These are phyloP conservation scores for Aspergillus cavernicola DNA, from an alignment of 495 filamentous ascomycete species.

Conservation along the genomic window DNA sequence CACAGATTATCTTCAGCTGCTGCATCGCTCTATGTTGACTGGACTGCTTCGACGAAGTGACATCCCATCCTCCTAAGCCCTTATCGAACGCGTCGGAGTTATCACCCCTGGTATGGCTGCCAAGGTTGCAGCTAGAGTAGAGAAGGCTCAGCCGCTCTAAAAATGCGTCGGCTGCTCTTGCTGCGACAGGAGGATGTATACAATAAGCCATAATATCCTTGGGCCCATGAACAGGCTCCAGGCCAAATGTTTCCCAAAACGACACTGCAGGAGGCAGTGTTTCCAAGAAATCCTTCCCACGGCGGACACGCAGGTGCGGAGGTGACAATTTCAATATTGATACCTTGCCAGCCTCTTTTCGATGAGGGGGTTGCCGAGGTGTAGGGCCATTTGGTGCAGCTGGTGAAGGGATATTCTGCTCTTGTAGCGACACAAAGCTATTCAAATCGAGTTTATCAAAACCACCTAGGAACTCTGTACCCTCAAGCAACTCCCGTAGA, in stretches of 20 bases:
- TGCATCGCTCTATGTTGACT: constrained; percentile 36
- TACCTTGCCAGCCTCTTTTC: constrained; percentile 26
- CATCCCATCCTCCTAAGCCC: constrained; percentile 56
- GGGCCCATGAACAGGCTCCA: constrained; percentile 69
- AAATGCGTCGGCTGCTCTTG: constrained; percentile 62
- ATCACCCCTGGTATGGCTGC: constrained; percentile 59
- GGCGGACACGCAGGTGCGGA: constrained; percentile 73
- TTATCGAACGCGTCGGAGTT: constrained; percentile 48
- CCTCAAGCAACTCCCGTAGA: constrained; percentile 28
- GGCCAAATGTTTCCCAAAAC: constrained; percentile 90
- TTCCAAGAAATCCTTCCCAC: constrained; percentile 69
- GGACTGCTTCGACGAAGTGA: constrained; percentile 24
- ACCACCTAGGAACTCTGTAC: constrained; percentile 27
- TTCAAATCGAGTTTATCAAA: constrained; percentile 38
- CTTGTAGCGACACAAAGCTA: constrained; percentile 34
- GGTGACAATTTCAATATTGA: constrained; percentile 40
- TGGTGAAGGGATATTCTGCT: constrained; percentile 23
- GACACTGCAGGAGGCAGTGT: constrained; percentile 72
- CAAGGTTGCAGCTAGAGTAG: constrained; percentile 79
- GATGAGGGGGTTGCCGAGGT: constrained; percentile 21
- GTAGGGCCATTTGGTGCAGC: constrained; percentile 11
- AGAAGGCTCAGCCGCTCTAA: constrained; percentile 64
- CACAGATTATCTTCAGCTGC: constrained; percentile 35
- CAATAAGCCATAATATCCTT: constrained; percentile 82
- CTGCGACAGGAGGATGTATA: constrained; percentile 63